These are phyloP conservation scores for Porphyrellus cyaneotinctus DNA, from an alignment of 768 basidiomycete species.

Conservation along the genomic window DNA sequence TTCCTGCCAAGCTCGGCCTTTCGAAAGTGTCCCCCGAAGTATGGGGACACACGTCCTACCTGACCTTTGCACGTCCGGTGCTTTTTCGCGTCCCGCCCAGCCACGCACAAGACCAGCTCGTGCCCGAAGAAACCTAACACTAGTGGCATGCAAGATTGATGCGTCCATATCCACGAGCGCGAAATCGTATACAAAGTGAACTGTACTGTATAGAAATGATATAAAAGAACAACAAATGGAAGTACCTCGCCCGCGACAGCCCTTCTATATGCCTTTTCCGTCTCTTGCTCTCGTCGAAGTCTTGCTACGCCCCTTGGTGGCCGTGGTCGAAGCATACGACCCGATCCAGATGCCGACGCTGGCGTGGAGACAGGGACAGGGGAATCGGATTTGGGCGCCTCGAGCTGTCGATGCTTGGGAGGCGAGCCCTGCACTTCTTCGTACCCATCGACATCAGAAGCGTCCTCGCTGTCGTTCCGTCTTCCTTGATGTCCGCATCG, in stretches of 20 bases:
- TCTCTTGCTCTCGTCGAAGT: conserved; percentile 44
- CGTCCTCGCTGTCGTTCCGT: conserved; percentile 20
- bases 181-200: background rate
- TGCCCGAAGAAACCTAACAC: background rate
- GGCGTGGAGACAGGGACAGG: background rate
- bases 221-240: background rate
- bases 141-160: too few species aligned
- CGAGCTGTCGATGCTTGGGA: conserved; percentile 32
- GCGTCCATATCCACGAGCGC: background rate
- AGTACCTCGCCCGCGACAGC: conserved; percentile 40
- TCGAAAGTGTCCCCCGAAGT: conserved; percentile 77
- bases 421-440: conserved; percentile 13
- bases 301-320: conserved; percentile 48
- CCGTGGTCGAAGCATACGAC: conserved; percentile 59
- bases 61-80: conserved; percentile 92
- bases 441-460: conserved; percentile 23
- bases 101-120: background rate
- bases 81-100: conserved; percentile 35
- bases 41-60: conserved; percentile 92
- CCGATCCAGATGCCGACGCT: conserved; percentile 27
- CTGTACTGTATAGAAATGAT: conserved; percentile 2
- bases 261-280: conserved; percentile 48
- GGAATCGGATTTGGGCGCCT: conserved; percentile 10
- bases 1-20: conserved; percentile 43
- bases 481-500: conserved; percentile 22